Percentiles rank a stretch among this genome's conserved stretches.
Evolutionary conservation across 2,329 filamentous ascomycete species (phyloP).

Genomic region (Aspergillus pseudoterreus): DNA sequence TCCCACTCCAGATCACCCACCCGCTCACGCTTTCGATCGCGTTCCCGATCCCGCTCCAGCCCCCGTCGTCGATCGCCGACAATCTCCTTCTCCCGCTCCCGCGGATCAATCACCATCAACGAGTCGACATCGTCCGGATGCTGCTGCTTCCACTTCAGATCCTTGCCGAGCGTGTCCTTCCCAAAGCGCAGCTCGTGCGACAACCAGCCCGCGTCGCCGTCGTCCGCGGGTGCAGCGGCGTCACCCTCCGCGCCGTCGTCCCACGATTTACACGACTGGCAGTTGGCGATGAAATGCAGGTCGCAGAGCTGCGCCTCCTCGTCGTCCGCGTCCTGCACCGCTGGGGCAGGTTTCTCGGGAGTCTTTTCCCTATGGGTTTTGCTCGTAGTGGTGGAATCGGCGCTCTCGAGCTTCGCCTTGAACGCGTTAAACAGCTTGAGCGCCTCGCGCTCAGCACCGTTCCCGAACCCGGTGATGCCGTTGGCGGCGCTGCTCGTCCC

Average conservation of each 20-base stretch:
- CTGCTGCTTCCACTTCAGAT: conserved; percentile 83
- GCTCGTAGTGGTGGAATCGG: conserved; percentile 27
- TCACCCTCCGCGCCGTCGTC: conserved; percentile 51
- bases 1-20: conserved; percentile 36
- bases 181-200: conserved; percentile 79
- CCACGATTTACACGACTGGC: conserved; percentile 87
- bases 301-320: conserved; percentile 80
- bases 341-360: neutral
- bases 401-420: conserved; percentile 65
- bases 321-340: conserved; percentile 31
- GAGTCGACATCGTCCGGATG: conserved; percentile 70
- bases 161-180: conserved; percentile 85
- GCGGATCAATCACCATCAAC: conserved; percentile 88
- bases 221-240: conserved; percentile 50
- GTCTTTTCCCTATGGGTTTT: conserved; percentile 2
- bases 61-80: conserved; percentile 60
- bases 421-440: conserved; percentile 75
- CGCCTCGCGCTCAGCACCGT: conserved; percentile 58
- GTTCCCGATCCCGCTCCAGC: conserved; percentile 35
- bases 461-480: conserved; percentile 51
- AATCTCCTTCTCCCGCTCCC: conserved; percentile 73
- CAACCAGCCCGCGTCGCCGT: conserved; percentile 69
- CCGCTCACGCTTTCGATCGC: conserved; percentile 34
- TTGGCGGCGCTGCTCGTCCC: conserved; percentile 48
- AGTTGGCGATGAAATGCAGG: conserved; percentile 92